Conservation (phyloP, 208 protist species). For the Histomonas meleagridis region DNA sequence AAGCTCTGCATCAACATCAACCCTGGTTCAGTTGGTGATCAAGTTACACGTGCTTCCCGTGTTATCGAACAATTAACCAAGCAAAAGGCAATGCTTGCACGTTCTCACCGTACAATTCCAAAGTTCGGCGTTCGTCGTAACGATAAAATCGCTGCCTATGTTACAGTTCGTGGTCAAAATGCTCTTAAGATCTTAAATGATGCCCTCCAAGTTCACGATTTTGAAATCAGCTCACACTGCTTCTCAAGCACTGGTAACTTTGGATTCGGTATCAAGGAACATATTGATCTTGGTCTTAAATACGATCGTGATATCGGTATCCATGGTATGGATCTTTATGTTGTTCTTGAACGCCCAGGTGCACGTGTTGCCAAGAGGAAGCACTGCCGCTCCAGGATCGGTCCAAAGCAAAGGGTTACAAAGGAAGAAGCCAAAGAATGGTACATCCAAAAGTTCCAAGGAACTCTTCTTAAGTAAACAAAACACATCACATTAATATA, state of each 20-base stretch:
- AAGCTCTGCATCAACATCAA: slow-evolving; percentile 33
- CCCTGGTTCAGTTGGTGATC: neutral
- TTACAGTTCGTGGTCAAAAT: slow-evolving; percentile 95
- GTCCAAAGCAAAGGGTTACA: slow-evolving; percentile 75
- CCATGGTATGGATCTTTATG: slow-evolving; percentile 84
- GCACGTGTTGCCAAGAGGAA: slow-evolving; percentile 74
- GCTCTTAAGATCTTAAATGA: slow-evolving; percentile 93
- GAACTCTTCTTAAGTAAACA: slow-evolving; percentile 50
- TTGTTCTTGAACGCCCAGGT: slow-evolving; percentile 88
- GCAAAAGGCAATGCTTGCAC: neutral
- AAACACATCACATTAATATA: too few relatives aligned
- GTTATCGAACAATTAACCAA: slow-evolving; percentile 24
- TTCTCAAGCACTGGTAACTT: slow-evolving; percentile 83
- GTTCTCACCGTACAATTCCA: slow-evolving; percentile 86
- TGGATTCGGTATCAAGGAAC: slow-evolving; percentile 99
- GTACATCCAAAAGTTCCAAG: slow-evolving; percentile 94
- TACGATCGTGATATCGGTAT: slow-evolving; percentile 98
- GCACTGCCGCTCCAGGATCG: slow-evolving; percentile 69
- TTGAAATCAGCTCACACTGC: slow-evolving; percentile 90
- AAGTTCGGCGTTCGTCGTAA: slow-evolving; percentile 96
- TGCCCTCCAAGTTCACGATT: slow-evolving; percentile 96
- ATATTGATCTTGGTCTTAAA: slow-evolving; percentile 99
- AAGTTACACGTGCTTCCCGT: slow-evolving; percentile 23
- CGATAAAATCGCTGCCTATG: slow-evolving; percentile 95
- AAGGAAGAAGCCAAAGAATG: slow-evolving; percentile 93